Percentiles rank a stretch among this genome's conserved stretches.
Evolutionary conservation across 2,329 filamentous ascomycete genomes (phyloP).

Genomic region (Cladophialophora psammophila): DNA sequence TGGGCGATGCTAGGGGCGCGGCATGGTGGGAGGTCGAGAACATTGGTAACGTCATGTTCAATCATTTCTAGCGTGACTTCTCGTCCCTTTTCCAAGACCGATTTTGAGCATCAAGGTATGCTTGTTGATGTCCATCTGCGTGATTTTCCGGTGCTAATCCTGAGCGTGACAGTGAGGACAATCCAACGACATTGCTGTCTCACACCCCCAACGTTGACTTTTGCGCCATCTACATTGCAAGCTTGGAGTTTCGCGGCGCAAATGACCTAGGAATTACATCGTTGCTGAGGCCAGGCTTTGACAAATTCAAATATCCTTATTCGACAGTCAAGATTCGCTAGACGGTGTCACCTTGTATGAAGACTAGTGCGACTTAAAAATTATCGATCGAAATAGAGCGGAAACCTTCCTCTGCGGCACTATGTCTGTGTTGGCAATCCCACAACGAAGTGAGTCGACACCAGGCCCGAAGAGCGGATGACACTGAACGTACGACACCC

Average conservation of each 20-base stretch:
- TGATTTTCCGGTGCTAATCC: not conserved
- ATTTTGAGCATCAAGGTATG: not conserved
- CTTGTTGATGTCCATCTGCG: not conserved
- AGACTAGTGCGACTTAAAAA: not conserved
- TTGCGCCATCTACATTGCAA: not conserved
- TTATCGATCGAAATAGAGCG: constrained; percentile 2
- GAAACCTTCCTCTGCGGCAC: not conserved
- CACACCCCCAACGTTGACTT: not conserved
- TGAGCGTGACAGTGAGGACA: not conserved
- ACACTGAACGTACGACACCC: not conserved
- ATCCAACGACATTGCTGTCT: not conserved
- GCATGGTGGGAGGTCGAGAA: constrained; percentile 18
- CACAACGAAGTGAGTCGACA: not conserved
- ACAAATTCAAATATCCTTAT: constrained; percentile 6
- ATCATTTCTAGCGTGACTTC: constrained; percentile 14
- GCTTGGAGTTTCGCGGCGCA: constrained; percentile 1
- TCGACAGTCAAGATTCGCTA: not conserved
- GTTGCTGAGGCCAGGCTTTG: not conserved
- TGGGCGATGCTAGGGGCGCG: not conserved
- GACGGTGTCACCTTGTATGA: not conserved
- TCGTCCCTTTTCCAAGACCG: not conserved
- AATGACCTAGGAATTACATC: not conserved
- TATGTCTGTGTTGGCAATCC: not conserved
- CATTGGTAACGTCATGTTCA: constrained; percentile 12
- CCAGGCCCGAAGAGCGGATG: not conserved